Evolutionary conservation across 345 rosid species (phyloP), one percentile per base, ranked within the genome.

Genomic region (Gossypium thurberi): DNA sequence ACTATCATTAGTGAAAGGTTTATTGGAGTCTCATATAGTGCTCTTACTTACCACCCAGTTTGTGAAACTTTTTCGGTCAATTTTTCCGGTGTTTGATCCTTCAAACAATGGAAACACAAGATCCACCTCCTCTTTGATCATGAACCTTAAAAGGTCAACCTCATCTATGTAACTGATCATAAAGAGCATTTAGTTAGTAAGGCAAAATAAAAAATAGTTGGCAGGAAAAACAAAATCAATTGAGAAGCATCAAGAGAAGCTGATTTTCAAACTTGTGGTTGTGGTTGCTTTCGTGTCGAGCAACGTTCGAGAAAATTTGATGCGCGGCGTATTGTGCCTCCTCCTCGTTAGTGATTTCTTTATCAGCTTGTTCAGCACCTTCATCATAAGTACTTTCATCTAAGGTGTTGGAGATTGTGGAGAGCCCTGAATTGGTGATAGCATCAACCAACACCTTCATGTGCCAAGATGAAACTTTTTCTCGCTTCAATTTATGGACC

Each of bases 81-180:
- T 84, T 77, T 67, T 76, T 70, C 91, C 83, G 4, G 76, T 76
- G 42, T 90, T 96, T 0, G 78, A 74, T 71, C 84, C 93, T 74
- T 86, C 95, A 62, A 92, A 78, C 69, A 90, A 79, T 3, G 88
- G 92, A 43, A 92, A 84, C 63, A 92, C 82, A 57, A 88, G 90
- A 50, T 90, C 96, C 20, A 90, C 97, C 81, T 92, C 98, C 79
- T 91, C 97, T 74, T 84, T 90, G 10, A 90, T 90, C 97, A 94
- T 84, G 85, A 94, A 94, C 75, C 92, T 85, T 62, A 69, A 33
- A 12, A 94, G 81, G 75, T 91, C 97, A 7, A 87, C 91, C 76
- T 85, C 97, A n/a, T 87, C 86, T 9, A 94, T 83, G 81, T 81
- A 88, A 77, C 97, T 94, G 85, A 62, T 51, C 59, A 77, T 20